A percentile compares a stretch with the other conserved stretches of the same genome.
Evolutionary conservation across 2,329 filamentous ascomycete species (phyloP).

Genomic region (Fusarium circinatum): DNA sequence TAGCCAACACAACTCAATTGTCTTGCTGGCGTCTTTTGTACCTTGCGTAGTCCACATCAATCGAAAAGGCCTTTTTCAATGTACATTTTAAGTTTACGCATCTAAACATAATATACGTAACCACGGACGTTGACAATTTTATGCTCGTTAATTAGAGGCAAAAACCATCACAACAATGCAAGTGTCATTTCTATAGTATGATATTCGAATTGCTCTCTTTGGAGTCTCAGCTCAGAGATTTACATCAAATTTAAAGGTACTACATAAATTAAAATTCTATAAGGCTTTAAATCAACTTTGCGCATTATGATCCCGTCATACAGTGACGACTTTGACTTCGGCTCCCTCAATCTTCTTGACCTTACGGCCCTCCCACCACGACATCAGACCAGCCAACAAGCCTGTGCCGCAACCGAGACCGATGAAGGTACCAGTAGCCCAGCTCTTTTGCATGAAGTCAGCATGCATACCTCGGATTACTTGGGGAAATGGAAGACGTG

Average conservation of each 20-base stretch:
- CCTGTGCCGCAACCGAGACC: neutral
- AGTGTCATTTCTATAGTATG: rapidly evolving
- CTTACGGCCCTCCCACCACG: conserved; percentile 1
- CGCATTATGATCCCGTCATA: neutral
- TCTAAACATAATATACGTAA: rapidly evolving
- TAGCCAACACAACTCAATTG: neutral
- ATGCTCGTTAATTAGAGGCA: rapidly evolving
- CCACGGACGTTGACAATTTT: rapidly evolving
- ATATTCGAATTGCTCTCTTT: neutral
- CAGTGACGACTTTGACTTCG: neutral
- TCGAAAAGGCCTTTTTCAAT: no score
- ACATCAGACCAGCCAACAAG: neutral
- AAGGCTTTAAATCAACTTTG: neutral
- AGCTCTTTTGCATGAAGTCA: neutral
- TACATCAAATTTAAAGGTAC: neutral
- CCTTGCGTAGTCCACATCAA: neutral
- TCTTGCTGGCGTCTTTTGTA: no score
- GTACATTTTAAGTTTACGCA: neutral
- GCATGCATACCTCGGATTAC: rapidly evolving
- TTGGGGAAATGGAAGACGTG: neutral
- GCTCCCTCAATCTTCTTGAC: neutral
- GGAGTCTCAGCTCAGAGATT: neutral
- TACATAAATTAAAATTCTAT: neutral
- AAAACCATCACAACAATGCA: neutral
- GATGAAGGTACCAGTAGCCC: conserved; percentile 1